Conservation (phyloP, 1,284 basidiomycete species). For the Golubevia sp. region DNA sequence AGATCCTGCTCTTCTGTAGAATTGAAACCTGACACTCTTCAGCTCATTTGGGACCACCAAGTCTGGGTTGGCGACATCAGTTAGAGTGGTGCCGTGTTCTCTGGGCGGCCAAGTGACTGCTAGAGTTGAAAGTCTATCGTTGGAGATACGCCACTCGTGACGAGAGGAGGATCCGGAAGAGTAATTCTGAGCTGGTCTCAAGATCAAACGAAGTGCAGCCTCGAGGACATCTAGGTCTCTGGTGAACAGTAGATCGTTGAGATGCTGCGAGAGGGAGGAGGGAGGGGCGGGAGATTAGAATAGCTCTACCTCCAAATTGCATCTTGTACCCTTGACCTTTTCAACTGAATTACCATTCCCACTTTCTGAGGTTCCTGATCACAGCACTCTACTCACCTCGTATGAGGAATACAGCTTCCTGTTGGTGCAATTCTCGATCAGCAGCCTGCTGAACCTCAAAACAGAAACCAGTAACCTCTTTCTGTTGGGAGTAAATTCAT, state of each 20-base stretch:
- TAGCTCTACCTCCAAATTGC: background rate
- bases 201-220: conserved; percentile 79
- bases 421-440: conserved; percentile 97
- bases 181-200: conserved; percentile 93
- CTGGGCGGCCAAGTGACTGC: conserved; percentile 51
- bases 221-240: conserved; percentile 88
- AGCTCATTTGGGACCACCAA: conserved; percentile 51
- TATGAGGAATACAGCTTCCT: conserved; percentile 95
- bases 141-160: conserved; percentile 40
- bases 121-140: conserved; percentile 42
- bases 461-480: conserved; percentile 81
- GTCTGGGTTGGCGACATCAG: conserved; percentile 59
- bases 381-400: conserved; percentile 86
- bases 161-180: conserved; percentile 63
- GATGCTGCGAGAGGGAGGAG: conserved; percentile 68
- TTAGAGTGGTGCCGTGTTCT: conserved; percentile 62
- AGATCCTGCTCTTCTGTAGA: conserved; percentile 58
- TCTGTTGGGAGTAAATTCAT: conserved; percentile 75
- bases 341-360: no score
- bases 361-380: no score
- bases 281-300: background rate
- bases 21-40: conserved; percentile 63
- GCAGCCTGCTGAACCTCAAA: conserved; percentile 81
- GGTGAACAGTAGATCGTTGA: conserved; percentile 84
- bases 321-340: no score